Evolutionary conservation across 352 stramenopile genomes (phyloP).

Genomic region (Phytophthora hybrid): DNA sequence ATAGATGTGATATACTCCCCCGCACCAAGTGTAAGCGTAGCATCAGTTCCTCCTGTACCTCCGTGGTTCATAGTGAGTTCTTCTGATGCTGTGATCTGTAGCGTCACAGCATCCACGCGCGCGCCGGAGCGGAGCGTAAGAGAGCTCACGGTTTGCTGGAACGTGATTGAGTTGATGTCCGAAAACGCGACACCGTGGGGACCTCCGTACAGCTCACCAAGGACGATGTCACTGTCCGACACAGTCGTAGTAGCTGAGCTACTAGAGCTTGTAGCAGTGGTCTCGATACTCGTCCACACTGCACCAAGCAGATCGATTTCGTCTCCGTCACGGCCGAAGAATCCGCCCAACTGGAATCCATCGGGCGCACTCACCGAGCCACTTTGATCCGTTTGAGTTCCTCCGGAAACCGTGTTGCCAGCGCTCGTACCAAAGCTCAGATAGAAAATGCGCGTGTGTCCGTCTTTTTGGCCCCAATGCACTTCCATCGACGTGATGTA

Average conservation of each 20-base stretch:
- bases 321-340: slow-evolving; percentile 36
- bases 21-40: slow-evolving; percentile 24
- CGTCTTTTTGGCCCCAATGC: slow-evolving; percentile 33
- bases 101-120: slow-evolving; percentile 30
- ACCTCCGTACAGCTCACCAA: slow-evolving; percentile 29
- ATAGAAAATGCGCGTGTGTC: slow-evolving; percentile 32
- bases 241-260: neutral
- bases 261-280: slow-evolving; percentile 1
- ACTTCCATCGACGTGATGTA: slow-evolving; percentile 35
- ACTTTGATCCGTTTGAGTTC: slow-evolving; percentile 29
- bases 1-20: slow-evolving; percentile 37
- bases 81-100: slow-evolving; percentile 16
- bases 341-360: slow-evolving; percentile 31
- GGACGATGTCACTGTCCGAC: slow-evolving; percentile 27
- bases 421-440: slow-evolving; percentile 24
- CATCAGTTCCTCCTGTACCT: slow-evolving; percentile 21
- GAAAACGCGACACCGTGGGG: slow-evolving; percentile 35
- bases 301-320: slow-evolving; percentile 34
- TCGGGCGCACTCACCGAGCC: slow-evolving; percentile 21
- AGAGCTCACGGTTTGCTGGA: slow-evolving; percentile 21
- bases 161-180: slow-evolving; percentile 29
- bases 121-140: slow-evolving; percentile 30
- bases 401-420: slow-evolving; percentile 25
- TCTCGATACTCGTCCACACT: slow-evolving; percentile 31
- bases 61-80: slow-evolving; percentile 34